phyloP scores from a whole-genome alignment of 768 basidiomycete species.

The Pleurotus giganteus region DNA sequence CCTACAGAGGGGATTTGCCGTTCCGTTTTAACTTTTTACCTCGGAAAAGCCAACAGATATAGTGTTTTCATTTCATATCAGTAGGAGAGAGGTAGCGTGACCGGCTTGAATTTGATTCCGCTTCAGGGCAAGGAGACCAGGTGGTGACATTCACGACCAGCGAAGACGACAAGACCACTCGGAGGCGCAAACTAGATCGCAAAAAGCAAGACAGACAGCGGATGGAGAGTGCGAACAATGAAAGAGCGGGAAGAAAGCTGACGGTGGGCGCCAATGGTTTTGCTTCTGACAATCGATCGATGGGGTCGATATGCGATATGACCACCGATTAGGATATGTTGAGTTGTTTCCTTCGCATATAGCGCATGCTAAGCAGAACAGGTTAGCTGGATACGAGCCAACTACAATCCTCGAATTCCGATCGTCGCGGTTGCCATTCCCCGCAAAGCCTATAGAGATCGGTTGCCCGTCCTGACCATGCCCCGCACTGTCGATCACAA shows the following conservation, averaged over 20 bases:
- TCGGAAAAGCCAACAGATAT: slow-evolving; percentile 6
- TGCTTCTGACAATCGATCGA: slow-evolving; percentile 4
- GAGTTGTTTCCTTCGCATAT: not conserved
- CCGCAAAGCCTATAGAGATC: slow-evolving; percentile 3
- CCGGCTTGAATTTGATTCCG: slow-evolving; percentile 1
- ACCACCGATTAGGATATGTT: slow-evolving; percentile 8
- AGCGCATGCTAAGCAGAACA: not conserved
- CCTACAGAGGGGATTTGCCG: slow-evolving; percentile 4
- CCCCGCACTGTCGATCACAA: not conserved
- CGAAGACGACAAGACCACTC: not conserved
- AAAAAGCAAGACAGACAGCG: not conserved
- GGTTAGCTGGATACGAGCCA: not conserved
- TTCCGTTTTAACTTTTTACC: slow-evolving; percentile 7
- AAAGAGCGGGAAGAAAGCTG: not conserved
- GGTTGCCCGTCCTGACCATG: not conserved
- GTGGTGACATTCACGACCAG: slow-evolving; percentile 1
- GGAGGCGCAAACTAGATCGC: not conserved
- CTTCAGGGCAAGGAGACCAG: not conserved
- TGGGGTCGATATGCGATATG: slow-evolving; percentile 7
- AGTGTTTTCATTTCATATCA: slow-evolving; percentile 4
- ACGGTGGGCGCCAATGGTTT: slow-evolving; percentile 1
- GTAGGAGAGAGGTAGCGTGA: not conserved
- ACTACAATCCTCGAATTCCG: not conserved
- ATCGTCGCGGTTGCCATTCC: slow-evolving; percentile 4
- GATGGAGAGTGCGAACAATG: not conserved